A percentile compares a stretch with the other conserved stretches of the same genome.
phyloP scores from a whole-genome alignment of 179 eudicot genomes.

The Spergularia azorica region DNA sequence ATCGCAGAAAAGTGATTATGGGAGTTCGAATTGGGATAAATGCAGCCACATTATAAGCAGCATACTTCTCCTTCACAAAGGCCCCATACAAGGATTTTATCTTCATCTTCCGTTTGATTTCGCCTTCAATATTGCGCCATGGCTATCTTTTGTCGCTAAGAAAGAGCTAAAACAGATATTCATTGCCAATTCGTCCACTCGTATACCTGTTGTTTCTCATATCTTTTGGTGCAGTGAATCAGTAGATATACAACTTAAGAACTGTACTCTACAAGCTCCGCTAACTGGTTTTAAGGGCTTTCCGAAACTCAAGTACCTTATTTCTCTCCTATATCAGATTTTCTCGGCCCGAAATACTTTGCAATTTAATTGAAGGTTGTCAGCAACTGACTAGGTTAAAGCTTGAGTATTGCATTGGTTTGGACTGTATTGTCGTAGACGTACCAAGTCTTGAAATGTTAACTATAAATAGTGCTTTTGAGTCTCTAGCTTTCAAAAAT shows the following conservation, averaged over 20 bases:
- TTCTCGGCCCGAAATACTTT: not conserved
- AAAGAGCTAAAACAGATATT: too few species aligned
- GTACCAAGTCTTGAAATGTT: slow-evolving; percentile 10
- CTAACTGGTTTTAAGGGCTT: slow-evolving; percentile 10
- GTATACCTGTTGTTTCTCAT: too few species aligned
- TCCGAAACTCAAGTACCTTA: not conserved
- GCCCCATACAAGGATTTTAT: not conserved
- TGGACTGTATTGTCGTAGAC: not conserved
- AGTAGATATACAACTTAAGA: not conserved
- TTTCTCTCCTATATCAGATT: not conserved
- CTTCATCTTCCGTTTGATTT: not conserved
- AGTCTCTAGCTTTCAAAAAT: not conserved
- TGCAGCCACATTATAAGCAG: not conserved
- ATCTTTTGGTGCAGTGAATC: not conserved
- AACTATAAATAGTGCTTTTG: not conserved
- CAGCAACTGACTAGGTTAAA: not conserved
- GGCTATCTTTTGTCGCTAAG: not conserved
- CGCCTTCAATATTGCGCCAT: not conserved
- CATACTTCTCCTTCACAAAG: slow-evolving; percentile 1
- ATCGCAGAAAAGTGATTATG: not conserved
- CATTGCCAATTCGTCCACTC: too few species aligned
- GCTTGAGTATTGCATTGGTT: not conserved
- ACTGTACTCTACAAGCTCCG: not conserved
- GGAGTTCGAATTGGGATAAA: not conserved
- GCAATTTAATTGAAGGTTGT: not conserved